These are phyloP conservation scores for Cicer cuneatum DNA, from an alignment of 306 rosid genomes.

Conservation along the genomic window DNA sequence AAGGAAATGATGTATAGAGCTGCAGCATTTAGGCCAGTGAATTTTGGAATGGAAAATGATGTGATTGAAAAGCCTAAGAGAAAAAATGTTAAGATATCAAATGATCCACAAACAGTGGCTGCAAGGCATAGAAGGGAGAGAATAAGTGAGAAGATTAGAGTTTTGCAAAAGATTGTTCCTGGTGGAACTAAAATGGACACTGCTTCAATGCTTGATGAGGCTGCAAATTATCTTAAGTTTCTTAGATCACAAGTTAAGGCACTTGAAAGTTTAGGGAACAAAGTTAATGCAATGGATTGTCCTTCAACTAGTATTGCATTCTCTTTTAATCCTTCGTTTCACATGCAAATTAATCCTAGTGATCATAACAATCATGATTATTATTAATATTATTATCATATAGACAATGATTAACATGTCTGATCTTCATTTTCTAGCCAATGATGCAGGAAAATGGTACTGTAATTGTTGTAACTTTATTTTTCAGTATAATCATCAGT, in stretches of 20 bases:
- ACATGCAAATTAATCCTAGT: conserved; percentile 60
- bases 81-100: conserved; percentile 84
- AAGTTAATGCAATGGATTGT: conserved; percentile 64
- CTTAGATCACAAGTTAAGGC: conserved; percentile 83
- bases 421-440: conserved; percentile 46
- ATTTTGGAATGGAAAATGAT: conserved; percentile 66
- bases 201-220: conserved; percentile 97
- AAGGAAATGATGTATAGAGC: conserved; percentile 94
- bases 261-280: conserved; percentile 74
- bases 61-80: conserved; percentile 72
- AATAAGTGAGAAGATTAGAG: conserved; percentile 86
- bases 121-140: conserved; percentile 95
- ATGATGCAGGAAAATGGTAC: background rate
- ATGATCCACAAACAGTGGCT: conserved; percentile 96
- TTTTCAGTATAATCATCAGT: conserved; percentile 43
- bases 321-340: conserved; percentile 85
- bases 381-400: conserved; percentile 25
- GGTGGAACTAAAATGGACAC: conserved; percentile 99
- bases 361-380: conserved; percentile 49
- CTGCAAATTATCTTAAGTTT: conserved; percentile 92
- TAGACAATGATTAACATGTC: conserved; percentile 54
- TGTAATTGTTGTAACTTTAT: conserved; percentile 41
- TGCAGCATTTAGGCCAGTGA: conserved; percentile 93
- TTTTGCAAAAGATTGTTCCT: conserved; percentile 88
- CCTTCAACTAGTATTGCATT: conserved; percentile 69